Conservation (phyloP, 2,329 filamentous ascomycete genomes). For the Triangularia verruculosa region DNA sequence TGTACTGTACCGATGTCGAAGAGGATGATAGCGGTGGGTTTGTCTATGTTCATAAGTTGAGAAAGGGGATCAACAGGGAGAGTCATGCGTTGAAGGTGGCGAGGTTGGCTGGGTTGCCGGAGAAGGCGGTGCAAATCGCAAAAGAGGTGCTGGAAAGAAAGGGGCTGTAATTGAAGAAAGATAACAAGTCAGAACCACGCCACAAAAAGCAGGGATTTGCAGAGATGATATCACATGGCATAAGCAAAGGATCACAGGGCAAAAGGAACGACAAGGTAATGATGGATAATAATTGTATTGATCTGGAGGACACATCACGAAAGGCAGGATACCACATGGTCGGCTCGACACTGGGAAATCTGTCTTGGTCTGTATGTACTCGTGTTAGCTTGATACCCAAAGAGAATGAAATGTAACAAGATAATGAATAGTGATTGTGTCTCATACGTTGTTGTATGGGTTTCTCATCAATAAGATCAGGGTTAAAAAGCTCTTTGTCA, state of each 20-base stretch:
- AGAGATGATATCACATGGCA: constrained; percentile 5
- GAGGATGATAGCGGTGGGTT: constrained; percentile 72
- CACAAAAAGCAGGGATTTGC: no score
- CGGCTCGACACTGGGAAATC: neutral
- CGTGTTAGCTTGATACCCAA: constrained; percentile 41
- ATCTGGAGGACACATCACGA: neutral
- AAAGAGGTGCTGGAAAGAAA: constrained; percentile 47
- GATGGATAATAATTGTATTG: constrained; percentile 18
- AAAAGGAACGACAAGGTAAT: constrained; percentile 1
- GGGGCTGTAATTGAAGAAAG: no score
- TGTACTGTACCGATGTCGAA: constrained; percentile 86
- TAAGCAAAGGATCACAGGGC: constrained; percentile 9
- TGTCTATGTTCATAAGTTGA: constrained; percentile 80
- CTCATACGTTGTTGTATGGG: constrained; percentile 58
- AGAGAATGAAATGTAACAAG: constrained; percentile 23
- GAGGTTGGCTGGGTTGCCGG: constrained; percentile 75
- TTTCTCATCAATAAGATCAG: constrained; percentile 57
- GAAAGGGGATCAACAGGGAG: constrained; percentile 75
- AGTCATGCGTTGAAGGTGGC: constrained; percentile 97
- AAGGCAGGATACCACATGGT: neutral
- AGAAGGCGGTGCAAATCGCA: constrained; percentile 67
- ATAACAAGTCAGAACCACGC: no score
- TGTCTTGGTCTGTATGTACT: constrained; percentile 16
- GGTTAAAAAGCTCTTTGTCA: constrained; percentile 67
- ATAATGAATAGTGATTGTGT: constrained; percentile 32